Evolutionary conservation across 768 basidiomycete species (phyloP), one percentile per base, ranked within the genome.

Genomic region (Collybiopsis luxurians): DNA sequence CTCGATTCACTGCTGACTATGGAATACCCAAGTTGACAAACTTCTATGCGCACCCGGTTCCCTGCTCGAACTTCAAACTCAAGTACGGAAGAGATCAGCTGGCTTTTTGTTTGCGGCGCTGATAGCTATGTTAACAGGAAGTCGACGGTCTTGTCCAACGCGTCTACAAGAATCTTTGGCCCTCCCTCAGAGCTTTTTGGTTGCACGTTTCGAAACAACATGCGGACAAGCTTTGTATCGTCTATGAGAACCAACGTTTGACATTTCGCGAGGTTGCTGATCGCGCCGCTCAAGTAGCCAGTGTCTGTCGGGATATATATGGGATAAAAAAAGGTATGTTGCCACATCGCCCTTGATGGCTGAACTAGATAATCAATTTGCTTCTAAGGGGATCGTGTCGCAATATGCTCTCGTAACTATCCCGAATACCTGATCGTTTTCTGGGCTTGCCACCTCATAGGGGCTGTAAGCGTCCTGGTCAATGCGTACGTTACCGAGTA

Each of bases 381-480:
- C 15, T 28, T 23, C 21, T 9, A 52, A 79, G 80, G 82, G 19
- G 82, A 85, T 63, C 73, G 81, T 67, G 74, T 88, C 45, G 84
- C 75, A 5, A 83, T 89, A 50, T 81, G 82, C 61, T 82, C 84
- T 55, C 79, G 85, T 46, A 88, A 88, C 64, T 77, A 76, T 58
- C 80, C 82, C 11, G 84, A 86, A 55, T 87, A 78, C 62, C 67
- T 85, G 4, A 72, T 82, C 43, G 71, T 75, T 6, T 87, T 83
- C 64, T 87, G 81, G 82, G 86, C 84, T 1, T 80, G 78, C 64
- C 83, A 86, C 63, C 70, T 84, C 38, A 72, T 89, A 53, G 87
- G 86, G 23, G 86, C 83, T 17, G 79, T 87, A 3, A 64, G 79
- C 27, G 83, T 84, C 17, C 74, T 84, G 19, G 77, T 80, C 30